These are phyloP conservation scores for Tritrichomonas foetus DNA, from an alignment of 208 protist species.

Conservation along the genomic window DNA sequence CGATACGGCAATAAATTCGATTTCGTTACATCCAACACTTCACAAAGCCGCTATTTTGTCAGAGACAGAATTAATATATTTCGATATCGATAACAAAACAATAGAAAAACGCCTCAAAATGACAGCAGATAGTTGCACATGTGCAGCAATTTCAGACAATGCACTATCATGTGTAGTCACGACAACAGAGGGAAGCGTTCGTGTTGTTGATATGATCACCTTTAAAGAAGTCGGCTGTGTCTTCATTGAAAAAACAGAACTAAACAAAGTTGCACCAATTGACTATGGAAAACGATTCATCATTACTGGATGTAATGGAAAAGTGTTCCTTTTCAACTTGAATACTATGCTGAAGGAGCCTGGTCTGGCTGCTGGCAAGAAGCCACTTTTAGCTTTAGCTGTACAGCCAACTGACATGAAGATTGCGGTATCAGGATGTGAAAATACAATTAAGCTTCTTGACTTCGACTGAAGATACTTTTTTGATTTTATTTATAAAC, in stretches of 20 bases:
- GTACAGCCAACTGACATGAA: background rate
- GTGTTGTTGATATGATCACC: background rate
- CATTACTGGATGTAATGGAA: background rate
- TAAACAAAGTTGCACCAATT: background rate
- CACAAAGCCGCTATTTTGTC: background rate
- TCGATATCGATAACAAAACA: background rate
- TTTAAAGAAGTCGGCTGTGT: constrained; percentile 31
- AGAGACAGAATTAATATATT: background rate
- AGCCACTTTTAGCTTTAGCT: background rate
- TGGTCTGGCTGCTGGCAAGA: background rate
- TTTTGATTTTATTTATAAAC: background rate
- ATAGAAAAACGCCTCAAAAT: background rate
- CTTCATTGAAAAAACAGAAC: background rate
- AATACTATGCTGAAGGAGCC: background rate
- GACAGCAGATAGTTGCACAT: background rate
- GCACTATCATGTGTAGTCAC: background rate
- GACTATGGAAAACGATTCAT: constrained; percentile 7
- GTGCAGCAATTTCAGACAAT: background rate
- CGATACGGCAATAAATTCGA: background rate
- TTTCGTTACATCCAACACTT: background rate
- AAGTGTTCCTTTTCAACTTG: background rate
- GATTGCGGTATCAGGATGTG: background rate
- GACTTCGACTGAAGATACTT: background rate
- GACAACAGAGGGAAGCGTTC: background rate
- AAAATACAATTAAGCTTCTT: background rate